Evolutionary conservation across 108 stramenopile genomes (phyloP), one percentile per base, ranked within the genome.

Genomic region (Pseudonitzschia multistriata): DNA sequence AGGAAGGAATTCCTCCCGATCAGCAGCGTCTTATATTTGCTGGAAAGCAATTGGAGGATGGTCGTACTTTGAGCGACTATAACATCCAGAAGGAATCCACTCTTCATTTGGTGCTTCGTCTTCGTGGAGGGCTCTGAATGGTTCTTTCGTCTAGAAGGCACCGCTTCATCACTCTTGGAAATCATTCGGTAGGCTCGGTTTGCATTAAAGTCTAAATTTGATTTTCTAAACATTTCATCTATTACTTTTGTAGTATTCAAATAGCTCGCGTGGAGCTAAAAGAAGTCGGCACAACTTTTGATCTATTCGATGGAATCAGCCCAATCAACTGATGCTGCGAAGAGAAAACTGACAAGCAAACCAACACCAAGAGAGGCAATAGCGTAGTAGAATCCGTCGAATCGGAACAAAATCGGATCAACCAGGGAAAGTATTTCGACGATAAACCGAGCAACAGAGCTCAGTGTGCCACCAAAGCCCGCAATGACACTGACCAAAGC

Each of bases 41-140:
- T 52, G 95, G 91, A 76, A 98, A 98, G 95, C 98, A 98, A 81
- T 85, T 99, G 64, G 98, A 99, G 87, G 98, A 98, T 66, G 97
- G 97, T 62, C 93, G 97, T 52, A 98, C 98, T 25, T 83, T 99
- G 31, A 81, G 83, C 29, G 98, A 98, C 80, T 80, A 76, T 74
- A 80, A 80, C 71, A 80, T 80, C 88, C 94, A 96, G 77, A 85
- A 85, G 85, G 88, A 89, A 80, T 87, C 85, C 2, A 89, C 86
- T 14, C 85, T 92, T 17, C 94, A 95, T 78, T 78, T 92, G 75
- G 91, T 92, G 49, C 82, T 92, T 8, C 86, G 91, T 78, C 81
- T 95, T 21, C 80, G 89, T 33, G 90, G 91, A 64, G 85, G 83
- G 33, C 74, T 85, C 64, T 77, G 73, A 64, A 89, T 92, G 88